These are phyloP conservation scores for Bipolaris victoriae DNA, from an alignment of 2,329 filamentous ascomycete genomes.

Conservation along the genomic window DNA sequence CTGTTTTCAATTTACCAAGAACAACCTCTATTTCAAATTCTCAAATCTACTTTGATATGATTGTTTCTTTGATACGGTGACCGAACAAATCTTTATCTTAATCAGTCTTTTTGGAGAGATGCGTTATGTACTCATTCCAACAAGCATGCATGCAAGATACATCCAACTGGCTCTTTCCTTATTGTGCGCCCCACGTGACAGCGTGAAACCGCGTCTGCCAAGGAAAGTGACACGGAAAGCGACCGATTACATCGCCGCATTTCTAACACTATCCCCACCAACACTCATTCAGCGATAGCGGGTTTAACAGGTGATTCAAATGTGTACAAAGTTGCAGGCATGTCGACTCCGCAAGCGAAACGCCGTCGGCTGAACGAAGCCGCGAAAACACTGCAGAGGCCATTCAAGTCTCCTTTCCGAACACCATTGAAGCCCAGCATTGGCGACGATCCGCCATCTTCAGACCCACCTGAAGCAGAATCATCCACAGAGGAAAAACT, in stretches of 20 bases:
- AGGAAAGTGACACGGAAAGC: conserved; percentile 2
- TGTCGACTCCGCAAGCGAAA: conserved; percentile 63
- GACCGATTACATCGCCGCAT: conserved; percentile 9
- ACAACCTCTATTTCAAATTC: neutral
- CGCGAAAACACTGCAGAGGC: conserved; percentile 66
- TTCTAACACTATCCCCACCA: neutral
- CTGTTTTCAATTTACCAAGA: neutral
- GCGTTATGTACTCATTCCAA: neutral
- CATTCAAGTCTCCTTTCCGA: conserved; percentile 74
- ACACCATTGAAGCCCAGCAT: conserved; percentile 47
- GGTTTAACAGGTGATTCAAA: conserved; percentile 2
- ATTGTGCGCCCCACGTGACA: conserved; percentile 5
- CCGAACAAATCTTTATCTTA: neutral
- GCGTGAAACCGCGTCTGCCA: conserved; percentile 10
- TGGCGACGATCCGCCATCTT: conserved; percentile 33
- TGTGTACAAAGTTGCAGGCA: conserved; percentile 32
- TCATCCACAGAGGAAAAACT: conserved; percentile 3
- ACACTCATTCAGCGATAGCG: neutral
- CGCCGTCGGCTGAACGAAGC: conserved; percentile 67
- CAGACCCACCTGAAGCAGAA: conserved; percentile 30
- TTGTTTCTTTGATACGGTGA: neutral
- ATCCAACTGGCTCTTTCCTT: neutral
- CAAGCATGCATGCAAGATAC: neutral
- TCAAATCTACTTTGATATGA: neutral
- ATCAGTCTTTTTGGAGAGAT: too few relatives aligned